These are phyloP conservation scores for Leishmania amazonensis DNA, from an alignment of 208 protist species.

Conservation along the genomic window DNA sequence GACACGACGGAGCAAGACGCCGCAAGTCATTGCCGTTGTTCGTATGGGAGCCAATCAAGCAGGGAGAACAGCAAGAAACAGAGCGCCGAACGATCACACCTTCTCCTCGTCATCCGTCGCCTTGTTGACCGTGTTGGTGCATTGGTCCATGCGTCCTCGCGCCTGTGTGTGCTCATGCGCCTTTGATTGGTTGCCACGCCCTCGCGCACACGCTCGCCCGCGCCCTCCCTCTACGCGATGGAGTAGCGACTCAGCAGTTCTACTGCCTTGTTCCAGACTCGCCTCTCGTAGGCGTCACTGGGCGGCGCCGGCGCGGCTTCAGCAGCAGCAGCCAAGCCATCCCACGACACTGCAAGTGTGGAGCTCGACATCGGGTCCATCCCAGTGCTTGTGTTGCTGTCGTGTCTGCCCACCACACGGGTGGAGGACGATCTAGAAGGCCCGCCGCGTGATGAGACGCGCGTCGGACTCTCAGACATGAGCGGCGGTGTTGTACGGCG, in stretches of 20 bases:
- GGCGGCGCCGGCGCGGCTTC: not conserved
- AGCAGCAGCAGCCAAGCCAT: not conserved
- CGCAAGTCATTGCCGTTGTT: not conserved
- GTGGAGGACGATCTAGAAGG: not conserved
- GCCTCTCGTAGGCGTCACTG: slow-evolving; percentile 37
- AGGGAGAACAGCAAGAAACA: not conserved
- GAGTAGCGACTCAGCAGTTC: slow-evolving; percentile 55
- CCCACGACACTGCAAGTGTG: not conserved
- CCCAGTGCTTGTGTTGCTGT: not conserved
- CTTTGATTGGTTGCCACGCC: not conserved
- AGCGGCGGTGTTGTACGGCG: not conserved
- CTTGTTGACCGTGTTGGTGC: not conserved
- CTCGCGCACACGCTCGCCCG: not conserved
- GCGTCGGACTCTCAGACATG: not conserved
- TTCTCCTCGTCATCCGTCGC: not conserved
- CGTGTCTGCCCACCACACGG: not conserved
- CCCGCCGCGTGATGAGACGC: not conserved
- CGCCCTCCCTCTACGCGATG: not conserved
- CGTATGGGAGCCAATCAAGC: not conserved
- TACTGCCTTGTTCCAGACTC: slow-evolving; percentile 49
- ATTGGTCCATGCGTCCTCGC: not conserved
- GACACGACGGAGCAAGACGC: not conserved
- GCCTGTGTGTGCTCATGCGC: not conserved
- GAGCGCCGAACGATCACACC: not conserved
- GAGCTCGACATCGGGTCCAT: not conserved